Base-by-base conservation (phyloP, 495 filamentous ascomycete species). In the Penicillium lagena region DNA sequence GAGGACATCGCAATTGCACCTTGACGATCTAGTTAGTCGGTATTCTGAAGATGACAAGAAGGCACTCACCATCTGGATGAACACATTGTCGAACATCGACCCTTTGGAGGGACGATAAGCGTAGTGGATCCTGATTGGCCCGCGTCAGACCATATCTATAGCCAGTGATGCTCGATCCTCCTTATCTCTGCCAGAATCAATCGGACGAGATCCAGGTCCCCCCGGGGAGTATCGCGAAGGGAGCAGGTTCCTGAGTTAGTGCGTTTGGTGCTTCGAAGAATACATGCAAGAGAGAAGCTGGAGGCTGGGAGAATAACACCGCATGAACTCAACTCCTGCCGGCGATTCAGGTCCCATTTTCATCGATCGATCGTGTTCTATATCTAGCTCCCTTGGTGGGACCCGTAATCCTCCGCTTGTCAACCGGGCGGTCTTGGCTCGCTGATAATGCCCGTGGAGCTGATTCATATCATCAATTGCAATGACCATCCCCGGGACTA, bases 61-160 rank as follows among this genome's bases (percentile, higher is more conserved):
- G 1, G 15, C 15, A 17, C 15, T 17, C 15, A n/a, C n/a, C n/a
- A n/a, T n/a, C n/a, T 9, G 31, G 31, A 33, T 17, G 15, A 17
- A 17, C 15, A 4, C 1, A 17, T 2, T 33, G 9, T 33, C 31
- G 9, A 33, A 33, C 1, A 33, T 2, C 2, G 5, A 2, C 31
- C 31, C 1, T 17, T 17, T 17, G 15, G 4, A 17, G 15, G 1
- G 31, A 34, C 9, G 59, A 62, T 59, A 59, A 56, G 50, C 14
- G 14, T 3, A 22, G 31, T 31, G 15, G 31, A 7, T 37, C 35
- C 12, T 60, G 54, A 63, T 63, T 63, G 59, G 59, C 29, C 12
- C 31, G 35, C 7, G 12, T 7, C 14, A 36, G 45, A 22, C 50
- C 49, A 58, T 63, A 63, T 63, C 59, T 63, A 58, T 54, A 58